These are phyloP conservation scores for Bacterosira constricta DNA, from an alignment of 108 stramenopile genomes.

Conservation along the genomic window DNA sequence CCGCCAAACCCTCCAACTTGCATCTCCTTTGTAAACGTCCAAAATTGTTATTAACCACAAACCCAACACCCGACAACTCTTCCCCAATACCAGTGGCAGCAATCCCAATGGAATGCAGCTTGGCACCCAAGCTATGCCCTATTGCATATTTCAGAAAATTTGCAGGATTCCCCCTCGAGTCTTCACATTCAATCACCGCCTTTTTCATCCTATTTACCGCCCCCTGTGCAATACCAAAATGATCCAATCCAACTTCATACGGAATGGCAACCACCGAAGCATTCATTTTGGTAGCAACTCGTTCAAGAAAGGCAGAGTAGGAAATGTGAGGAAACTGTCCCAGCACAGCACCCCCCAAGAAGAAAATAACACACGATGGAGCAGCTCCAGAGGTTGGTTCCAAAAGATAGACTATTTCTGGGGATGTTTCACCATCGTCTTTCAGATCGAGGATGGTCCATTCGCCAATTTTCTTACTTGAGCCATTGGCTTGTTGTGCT, in stretches of 20 bases:
- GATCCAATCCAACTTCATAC: slow-evolving; percentile 76
- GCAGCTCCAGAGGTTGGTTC: slow-evolving; percentile 61
- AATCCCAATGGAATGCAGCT: slow-evolving; percentile 71
- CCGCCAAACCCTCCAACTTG: slow-evolving; percentile 17
- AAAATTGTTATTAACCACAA: slow-evolving; percentile 81
- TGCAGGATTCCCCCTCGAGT: slow-evolving; percentile 47
- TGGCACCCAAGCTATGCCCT: slow-evolving; percentile 75
- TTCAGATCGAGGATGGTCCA: slow-evolving; percentile 66
- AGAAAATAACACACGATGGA: slow-evolving; percentile 81
- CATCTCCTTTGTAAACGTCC: slow-evolving; percentile 71
- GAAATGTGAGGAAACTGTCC: slow-evolving; percentile 86
- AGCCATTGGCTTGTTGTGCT: slow-evolving; percentile 36
- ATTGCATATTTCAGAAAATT: slow-evolving; percentile 61
- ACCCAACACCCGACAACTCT: slow-evolving; percentile 68
- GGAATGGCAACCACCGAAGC: slow-evolving; percentile 78
- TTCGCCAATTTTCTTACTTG: slow-evolving; percentile 52
- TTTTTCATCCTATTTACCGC: slow-evolving; percentile 62
- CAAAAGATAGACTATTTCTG: slow-evolving; percentile 69
- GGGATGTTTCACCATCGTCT: slow-evolving; percentile 24
- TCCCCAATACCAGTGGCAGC: slow-evolving; percentile 69
- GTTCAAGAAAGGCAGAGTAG: slow-evolving; percentile 62
- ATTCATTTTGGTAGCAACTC: slow-evolving; percentile 60
- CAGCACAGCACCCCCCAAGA: slow-evolving; percentile 80
- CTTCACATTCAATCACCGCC: slow-evolving; percentile 67
- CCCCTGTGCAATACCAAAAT: slow-evolving; percentile 68